Conservation (phyloP, 345 rosid species). For the Eucalyptus sp. region DNA sequence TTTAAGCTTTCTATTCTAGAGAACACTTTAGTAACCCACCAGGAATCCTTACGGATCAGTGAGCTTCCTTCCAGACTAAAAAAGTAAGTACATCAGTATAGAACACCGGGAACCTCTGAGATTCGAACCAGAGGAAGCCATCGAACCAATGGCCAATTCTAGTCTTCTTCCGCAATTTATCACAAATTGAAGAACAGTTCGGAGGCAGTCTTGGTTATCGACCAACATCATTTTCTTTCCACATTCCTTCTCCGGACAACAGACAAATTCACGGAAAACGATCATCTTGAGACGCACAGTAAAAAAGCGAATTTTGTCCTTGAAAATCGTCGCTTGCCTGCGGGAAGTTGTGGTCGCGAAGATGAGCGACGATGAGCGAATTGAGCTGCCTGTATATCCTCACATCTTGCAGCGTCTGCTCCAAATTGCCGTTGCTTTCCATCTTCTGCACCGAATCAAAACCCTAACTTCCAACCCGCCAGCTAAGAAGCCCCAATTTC, state of each 20-base stretch:
- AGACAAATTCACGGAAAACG: not conserved
- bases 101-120: not conserved
- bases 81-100: not conserved
- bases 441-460: not conserved
- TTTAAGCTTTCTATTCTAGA: not conserved
- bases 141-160: not conserved
- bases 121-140: not conserved
- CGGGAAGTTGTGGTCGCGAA: slow-evolving; percentile 63
- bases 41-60: not conserved
- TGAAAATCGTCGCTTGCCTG: slow-evolving; percentile 18
- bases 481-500: not conserved
- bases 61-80: not conserved
- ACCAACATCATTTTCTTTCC: not conserved
- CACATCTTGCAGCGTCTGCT: slow-evolving; percentile 62
- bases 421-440: slow-evolving; percentile 33
- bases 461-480: not conserved
- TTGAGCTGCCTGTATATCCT: slow-evolving; percentile 56
- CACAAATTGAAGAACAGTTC: not conserved
- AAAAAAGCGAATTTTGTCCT: not conserved
- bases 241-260: not conserved
- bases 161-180: not conserved
- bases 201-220: not conserved
- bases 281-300: not conserved
- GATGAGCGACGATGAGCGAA: slow-evolving; percentile 79
- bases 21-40: not conserved